Evolutionary conservation across 2,329 filamentous ascomycete species (phyloP).

Genomic region (Helicocarpus griseus): DNA sequence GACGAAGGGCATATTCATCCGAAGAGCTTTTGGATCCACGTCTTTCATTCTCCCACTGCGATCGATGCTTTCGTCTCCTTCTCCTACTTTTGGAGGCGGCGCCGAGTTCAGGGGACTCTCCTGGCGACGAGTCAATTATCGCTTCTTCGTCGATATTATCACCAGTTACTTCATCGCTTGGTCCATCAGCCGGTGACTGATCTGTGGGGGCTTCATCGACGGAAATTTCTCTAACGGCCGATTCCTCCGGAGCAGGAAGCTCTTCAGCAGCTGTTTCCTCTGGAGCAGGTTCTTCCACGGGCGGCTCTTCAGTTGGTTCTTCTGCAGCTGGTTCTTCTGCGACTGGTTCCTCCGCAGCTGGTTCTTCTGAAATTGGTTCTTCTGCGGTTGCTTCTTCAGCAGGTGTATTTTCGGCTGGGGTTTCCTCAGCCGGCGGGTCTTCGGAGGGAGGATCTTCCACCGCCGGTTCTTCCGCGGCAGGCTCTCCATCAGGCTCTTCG

Average conservation of each 20-base stretch:
- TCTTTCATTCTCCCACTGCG: constrained; percentile 23
- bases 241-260: constrained; percentile 8
- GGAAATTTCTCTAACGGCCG: neutral
- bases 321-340: constrained; percentile 15
- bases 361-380: constrained; percentile 6
- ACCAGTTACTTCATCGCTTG: neutral
- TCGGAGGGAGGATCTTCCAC: neutral
- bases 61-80: constrained; percentile 24
- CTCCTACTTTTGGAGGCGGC: constrained; percentile 9
- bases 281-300: constrained; percentile 14
- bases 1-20: constrained; percentile 23
- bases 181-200: neutral
- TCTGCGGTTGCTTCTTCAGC: constrained; percentile 5
- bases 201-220: constrained; percentile 1
- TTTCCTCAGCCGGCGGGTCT: constrained; percentile 9
- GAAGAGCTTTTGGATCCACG: constrained; percentile 28
- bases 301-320: constrained; percentile 11
- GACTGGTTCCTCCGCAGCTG: constrained; percentile 11
- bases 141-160: neutral
- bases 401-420: constrained; percentile 3
- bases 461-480: constrained; percentile 8
- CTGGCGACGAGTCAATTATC: neutral
- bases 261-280: constrained; percentile 7
- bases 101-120: constrained; percentile 1
- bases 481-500: neutral